Conservation (phyloP, 257 asterid genomes). For the Paraleonurus japonicus region DNA sequence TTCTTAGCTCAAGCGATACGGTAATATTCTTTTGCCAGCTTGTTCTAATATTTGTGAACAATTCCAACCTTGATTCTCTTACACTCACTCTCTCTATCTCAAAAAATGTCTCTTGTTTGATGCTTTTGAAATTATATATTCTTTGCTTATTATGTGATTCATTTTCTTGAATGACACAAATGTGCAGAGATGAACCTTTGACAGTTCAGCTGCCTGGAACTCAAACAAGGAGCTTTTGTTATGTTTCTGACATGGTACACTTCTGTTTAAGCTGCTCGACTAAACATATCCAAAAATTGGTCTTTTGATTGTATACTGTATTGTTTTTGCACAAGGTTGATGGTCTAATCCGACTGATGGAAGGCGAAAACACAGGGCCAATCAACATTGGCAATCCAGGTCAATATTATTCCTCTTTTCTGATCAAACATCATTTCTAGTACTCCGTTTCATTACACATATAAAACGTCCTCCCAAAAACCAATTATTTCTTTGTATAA, state of each 20-base stretch:
- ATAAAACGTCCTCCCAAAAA: not conserved
- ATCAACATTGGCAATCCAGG: conserved; percentile 56
- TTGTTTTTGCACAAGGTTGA: conserved; percentile 41
- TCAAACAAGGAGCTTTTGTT: conserved; percentile 75
- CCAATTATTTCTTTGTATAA: not conserved
- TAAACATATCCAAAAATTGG: not conserved
- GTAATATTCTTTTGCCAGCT: conserved; percentile 33
- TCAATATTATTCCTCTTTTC: conserved; percentile 3
- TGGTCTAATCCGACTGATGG: conserved; percentile 60
- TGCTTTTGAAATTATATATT: not conserved
- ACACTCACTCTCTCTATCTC: too few relatives aligned
- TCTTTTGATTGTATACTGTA: not conserved
- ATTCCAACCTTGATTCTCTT: not conserved
- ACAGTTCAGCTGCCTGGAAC: conserved; percentile 96
- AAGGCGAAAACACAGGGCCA: conserved; percentile 51
- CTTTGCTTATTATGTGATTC: not conserved
- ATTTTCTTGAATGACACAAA: not conserved
- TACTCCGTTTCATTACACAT: not conserved
- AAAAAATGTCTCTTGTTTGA: not conserved
- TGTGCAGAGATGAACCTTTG: conserved; percentile 74
- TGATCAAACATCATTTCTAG: not conserved
- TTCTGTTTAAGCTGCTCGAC: not conserved
- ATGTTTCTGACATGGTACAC: conserved; percentile 55
- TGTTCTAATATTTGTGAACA: not conserved
- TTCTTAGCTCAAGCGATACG: conserved; percentile 94